Percentiles rank a stretch among this genome's conserved stretches.
Conservation (phyloP, 208 protist genomes). For the Perkinsela sp. region DNA sequence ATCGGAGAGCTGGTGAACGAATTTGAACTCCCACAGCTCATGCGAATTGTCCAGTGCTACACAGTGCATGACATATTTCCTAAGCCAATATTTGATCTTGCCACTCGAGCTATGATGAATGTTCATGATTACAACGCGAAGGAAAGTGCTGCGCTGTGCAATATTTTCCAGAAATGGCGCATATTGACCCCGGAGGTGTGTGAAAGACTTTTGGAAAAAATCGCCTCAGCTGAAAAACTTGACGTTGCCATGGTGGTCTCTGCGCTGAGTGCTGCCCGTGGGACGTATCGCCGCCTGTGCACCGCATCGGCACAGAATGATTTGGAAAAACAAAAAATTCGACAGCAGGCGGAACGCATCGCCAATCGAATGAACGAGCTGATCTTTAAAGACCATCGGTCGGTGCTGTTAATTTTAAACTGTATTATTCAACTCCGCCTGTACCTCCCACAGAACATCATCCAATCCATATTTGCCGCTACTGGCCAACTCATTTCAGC, state of each 20-base stretch:
- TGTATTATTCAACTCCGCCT: conserved; percentile 46
- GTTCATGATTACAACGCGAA: conserved; percentile 41
- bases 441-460: conserved; percentile 46
- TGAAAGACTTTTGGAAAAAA: conserved; percentile 39
- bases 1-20: conserved; percentile 47
- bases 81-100: conserved; percentile 23
- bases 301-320: conserved; percentile 42
- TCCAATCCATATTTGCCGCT: conserved; percentile 27
- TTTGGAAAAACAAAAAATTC: conserved; percentile 44
- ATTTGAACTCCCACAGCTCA: conserved; percentile 41
- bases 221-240: conserved; percentile 31
- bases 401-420: conserved; percentile 29
- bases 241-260: conserved; percentile 42
- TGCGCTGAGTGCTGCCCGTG: conserved; percentile 20
- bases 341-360: conserved; percentile 45
- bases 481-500: conserved; percentile 31
- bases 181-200: conserved; percentile 45
- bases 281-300: conserved; percentile 24
- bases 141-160: conserved; percentile 38
- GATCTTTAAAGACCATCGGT: conserved; percentile 17
- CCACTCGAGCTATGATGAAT: conserved; percentile 46
- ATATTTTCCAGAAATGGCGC: conserved; percentile 38
- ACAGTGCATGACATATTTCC: conserved; percentile 46
- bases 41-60: conserved; percentile 60
- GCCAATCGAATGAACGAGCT: conserved; percentile 38